Evolutionary conservation across 176 grass and related monocot species (phyloP).

Genomic region (Hsuehochloa calcarea): DNA sequence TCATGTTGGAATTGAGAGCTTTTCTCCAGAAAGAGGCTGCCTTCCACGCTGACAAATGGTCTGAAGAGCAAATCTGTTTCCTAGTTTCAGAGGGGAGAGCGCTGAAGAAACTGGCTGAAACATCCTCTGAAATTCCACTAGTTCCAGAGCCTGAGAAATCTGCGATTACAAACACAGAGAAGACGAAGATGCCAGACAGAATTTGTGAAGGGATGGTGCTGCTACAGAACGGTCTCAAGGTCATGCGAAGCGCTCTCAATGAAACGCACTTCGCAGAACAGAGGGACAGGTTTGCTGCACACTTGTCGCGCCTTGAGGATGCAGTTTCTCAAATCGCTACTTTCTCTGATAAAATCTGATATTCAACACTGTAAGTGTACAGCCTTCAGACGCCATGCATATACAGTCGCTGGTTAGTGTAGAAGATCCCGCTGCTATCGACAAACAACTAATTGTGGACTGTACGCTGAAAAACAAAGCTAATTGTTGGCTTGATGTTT

Average conservation of each 20-base stretch:
- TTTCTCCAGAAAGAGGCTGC: slow-evolving; percentile 78
- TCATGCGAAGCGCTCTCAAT: slow-evolving; percentile 49
- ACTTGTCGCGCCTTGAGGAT: slow-evolving; percentile 57
- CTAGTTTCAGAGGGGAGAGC: slow-evolving; percentile 59
- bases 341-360: slow-evolving; percentile 50
- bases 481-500: background rate
- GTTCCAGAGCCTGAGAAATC: slow-evolving; percentile 22
- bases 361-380: background rate
- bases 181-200: slow-evolving; percentile 68
- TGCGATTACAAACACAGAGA: slow-evolving; percentile 36
- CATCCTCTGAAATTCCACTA: slow-evolving; percentile 5
- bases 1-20: slow-evolving; percentile 77
- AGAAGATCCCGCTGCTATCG: background rate
- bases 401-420: background rate
- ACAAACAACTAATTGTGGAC: background rate
- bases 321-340: slow-evolving; percentile 56
- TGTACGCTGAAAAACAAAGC: background rate
- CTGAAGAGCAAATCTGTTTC: slow-evolving; percentile 39
- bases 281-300: slow-evolving; percentile 50
- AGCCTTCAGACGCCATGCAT: background rate
- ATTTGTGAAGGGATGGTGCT: slow-evolving; percentile 68
- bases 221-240: slow-evolving; percentile 72
- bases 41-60: slow-evolving; percentile 37
- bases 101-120: slow-evolving; percentile 52
- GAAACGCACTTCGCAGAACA: slow-evolving; percentile 44